A percentile compares a stretch with the other conserved stretches of the same genome.
These are phyloP conservation scores for Exserohilum rostratum DNA, from an alignment of 2,329 filamentous ascomycete species.

Conservation along the genomic window DNA sequence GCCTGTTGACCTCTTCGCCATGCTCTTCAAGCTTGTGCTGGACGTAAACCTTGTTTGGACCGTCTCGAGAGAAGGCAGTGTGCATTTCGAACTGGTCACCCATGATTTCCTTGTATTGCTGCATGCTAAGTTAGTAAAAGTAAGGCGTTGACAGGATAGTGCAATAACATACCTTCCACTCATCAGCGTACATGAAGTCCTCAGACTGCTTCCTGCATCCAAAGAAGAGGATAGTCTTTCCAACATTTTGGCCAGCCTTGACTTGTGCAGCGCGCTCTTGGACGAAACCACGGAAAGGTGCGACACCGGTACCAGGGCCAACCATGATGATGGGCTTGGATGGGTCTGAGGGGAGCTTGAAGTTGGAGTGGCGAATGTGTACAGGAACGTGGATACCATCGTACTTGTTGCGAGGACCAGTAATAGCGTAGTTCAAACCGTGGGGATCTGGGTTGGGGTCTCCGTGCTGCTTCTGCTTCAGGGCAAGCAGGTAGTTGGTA, in stretches of 20 bases:
- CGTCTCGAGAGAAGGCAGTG: conserved; percentile 93
- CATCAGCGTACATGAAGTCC: conserved; percentile 89
- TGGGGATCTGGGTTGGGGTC: conserved; percentile 82
- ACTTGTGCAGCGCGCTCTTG: conserved; percentile 90
- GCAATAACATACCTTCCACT: conserved; percentile 79
- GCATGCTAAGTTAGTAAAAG: conserved; percentile 22
- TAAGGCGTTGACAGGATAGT: conserved; percentile 12
- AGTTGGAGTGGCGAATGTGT: conserved; percentile 97
- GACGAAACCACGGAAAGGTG: conserved; percentile 93
- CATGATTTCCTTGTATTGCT: conserved; percentile 83
- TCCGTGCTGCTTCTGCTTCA: conserved; percentile 96
- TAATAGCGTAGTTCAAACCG: conserved; percentile 84
- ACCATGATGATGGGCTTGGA: conserved; percentile 95
- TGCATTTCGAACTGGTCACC: conserved; percentile 90
- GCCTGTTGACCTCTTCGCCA: conserved; percentile 82
- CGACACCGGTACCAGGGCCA: conserved; percentile 93
- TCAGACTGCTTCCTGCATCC: conserved; percentile 87
- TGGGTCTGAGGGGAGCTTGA: conserved; percentile 96
- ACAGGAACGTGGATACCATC: conserved; percentile 94
- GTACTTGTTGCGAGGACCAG: conserved; percentile 93
- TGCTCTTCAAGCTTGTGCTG: conserved; percentile 89
- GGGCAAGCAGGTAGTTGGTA: conserved; percentile 92
- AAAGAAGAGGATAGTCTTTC: conserved; percentile 90
- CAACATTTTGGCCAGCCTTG: conserved; percentile 79
- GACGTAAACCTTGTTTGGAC: conserved; percentile 89